Conservation (phyloP, 2,329 filamentous ascomycete genomes). For the Venturiaceae sp. region DNA sequence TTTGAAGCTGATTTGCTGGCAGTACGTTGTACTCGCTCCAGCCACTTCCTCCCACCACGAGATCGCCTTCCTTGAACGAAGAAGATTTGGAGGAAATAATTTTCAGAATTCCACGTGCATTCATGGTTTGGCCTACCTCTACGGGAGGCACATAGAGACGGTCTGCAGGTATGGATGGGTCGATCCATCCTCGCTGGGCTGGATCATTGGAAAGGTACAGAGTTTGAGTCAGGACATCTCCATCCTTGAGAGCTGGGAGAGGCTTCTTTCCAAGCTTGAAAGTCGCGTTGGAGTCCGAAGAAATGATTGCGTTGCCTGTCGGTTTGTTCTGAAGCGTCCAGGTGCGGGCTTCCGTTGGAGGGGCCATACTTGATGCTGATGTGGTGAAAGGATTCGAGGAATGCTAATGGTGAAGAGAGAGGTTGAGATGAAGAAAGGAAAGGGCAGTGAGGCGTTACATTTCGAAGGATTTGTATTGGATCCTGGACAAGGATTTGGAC, state of each 20-base stretch:
- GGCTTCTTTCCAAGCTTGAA: conserved; percentile 27
- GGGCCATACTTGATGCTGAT: not conserved
- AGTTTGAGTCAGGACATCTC: conserved; percentile 37
- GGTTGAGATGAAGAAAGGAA: not conserved
- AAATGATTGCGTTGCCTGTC: conserved; percentile 21
- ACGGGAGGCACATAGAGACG: conserved; percentile 39
- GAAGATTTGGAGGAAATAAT: conserved; percentile 26
- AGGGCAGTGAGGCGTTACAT: not conserved
- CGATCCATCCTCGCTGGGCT: conserved; percentile 42
- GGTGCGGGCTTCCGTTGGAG: conserved; percentile 16
- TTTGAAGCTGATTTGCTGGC: conserved; percentile 21
- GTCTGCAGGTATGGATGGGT: conserved; percentile 26
- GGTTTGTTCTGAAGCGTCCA: conserved; percentile 35
- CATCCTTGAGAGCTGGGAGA: conserved; percentile 24
- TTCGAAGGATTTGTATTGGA: not conserved
- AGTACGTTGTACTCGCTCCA: conserved; percentile 35
- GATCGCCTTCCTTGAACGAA: conserved; percentile 23
- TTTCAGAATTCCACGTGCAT: conserved; percentile 23
- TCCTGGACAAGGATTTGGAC: not conserved
- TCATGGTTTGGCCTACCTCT: conserved; percentile 28
- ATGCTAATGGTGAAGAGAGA: not conserved
- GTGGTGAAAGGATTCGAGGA: not conserved
- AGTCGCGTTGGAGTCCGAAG: conserved; percentile 24
- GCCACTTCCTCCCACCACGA: conserved; percentile 21
- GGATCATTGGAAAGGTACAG: conserved; percentile 43